Conservation (phyloP, 257 asterid genomes). For the Apocynum venetum region DNA sequence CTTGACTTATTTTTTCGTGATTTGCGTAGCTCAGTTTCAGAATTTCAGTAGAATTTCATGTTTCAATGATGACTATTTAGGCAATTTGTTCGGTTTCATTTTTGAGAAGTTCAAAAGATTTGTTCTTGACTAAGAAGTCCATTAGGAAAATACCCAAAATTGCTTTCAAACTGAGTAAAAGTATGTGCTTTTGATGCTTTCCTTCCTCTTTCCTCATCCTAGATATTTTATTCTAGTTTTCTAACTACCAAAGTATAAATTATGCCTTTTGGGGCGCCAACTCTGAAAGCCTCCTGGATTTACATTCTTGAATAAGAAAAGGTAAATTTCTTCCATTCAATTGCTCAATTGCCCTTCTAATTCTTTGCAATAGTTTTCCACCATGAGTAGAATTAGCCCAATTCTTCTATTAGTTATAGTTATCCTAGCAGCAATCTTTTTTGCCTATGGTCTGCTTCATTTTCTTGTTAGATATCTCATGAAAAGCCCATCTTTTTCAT, state of each 20-base stretch:
- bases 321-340: not conserved
- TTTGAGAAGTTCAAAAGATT: not conserved
- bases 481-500: constrained; percentile 43
- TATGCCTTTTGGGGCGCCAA: constrained; percentile 1
- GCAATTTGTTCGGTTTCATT: no score
- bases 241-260: not conserved
- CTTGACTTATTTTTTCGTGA: constrained; percentile 9
- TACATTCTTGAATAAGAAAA: not conserved
- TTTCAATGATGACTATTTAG: not conserved
- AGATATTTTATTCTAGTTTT: not conserved
- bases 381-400: constrained; percentile 53
- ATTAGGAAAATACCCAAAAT: not conserved
- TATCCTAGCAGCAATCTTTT: constrained; percentile 46
- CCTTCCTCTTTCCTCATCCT: not conserved
- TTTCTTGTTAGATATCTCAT: constrained; percentile 37
- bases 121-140: constrained; percentile 2
- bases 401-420: constrained; percentile 39
- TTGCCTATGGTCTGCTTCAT: constrained; percentile 48
- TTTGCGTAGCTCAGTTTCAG: not conserved
- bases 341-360: not conserved
- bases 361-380: constrained; percentile 8
- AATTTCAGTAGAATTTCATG: not conserved
- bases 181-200: not conserved
- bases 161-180: constrained; percentile 1
- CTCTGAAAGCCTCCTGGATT: not conserved